Evolutionary conservation across 352 stramenopile genomes (phyloP).

Genomic region (Phytophthora crassamura): DNA sequence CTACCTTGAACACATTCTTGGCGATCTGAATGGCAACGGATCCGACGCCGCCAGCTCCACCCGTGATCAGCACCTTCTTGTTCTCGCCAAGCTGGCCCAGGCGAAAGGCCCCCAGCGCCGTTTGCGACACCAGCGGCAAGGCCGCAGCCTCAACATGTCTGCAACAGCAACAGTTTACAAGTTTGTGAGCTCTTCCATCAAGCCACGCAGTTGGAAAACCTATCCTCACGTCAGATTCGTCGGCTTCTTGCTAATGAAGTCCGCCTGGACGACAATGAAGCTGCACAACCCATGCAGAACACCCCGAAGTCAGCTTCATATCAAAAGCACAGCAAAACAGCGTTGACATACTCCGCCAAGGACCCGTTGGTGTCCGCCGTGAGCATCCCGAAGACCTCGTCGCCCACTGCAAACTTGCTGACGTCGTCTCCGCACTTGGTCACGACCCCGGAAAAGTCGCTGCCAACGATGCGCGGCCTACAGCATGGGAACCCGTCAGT

Average conservation of each 20-base stretch:
- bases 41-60: constrained; percentile 71
- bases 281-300: constrained; percentile 30
- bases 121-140: constrained; percentile 64
- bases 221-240: constrained; percentile 57
- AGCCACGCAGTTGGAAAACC: not conserved
- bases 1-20: constrained; percentile 77
- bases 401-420: constrained; percentile 61
- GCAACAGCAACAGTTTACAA: not conserved
- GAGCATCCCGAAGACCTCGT: constrained; percentile 81
- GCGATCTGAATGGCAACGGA: constrained; percentile 80
- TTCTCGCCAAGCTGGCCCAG: constrained; percentile 53
- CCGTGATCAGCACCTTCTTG: constrained; percentile 82
- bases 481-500: not conserved
- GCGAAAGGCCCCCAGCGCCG: constrained; percentile 61
- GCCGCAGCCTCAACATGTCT: constrained; percentile 76
- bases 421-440: constrained; percentile 57
- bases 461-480: constrained; percentile 76
- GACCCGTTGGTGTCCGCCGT: constrained; percentile 67
- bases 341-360: constrained; percentile 62
- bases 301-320: not conserved
- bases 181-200: not conserved
- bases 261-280: constrained; percentile 55
- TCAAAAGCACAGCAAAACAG: not conserved
- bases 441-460: constrained; percentile 76
- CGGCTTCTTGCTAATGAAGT: constrained; percentile 76